Base-by-base conservation (phyloP, 306 rosid species). In the Hippophae gyantsensis region DNA sequence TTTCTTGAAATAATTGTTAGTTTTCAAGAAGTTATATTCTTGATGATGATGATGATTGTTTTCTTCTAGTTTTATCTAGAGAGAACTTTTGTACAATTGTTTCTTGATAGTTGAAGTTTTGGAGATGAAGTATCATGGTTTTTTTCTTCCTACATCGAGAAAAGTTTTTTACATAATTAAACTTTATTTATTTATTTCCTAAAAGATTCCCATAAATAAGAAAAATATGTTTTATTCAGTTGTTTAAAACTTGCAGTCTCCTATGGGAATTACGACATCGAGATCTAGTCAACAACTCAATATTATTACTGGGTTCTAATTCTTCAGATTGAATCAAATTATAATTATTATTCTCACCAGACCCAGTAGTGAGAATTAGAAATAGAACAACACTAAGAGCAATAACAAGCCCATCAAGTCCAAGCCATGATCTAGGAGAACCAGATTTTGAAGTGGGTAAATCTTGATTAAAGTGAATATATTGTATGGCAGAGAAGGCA, bases 401-500 rank as follows among this genome's bases (percentile, higher is more conserved):
- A 10, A 85, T 12, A 10, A 76, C 8, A 7, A 85, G 58, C 23
- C 96, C 94, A 14, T 88, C 94, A 6, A 78, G 58, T 13, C 82
- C 82, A 27, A 85, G 54, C 87, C 86, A 88, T 43, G 94, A 61
- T 8, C 96, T 75, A 6, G 82, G 56, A 0, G 81, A 53, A 7
- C 75, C 84, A 0, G 94, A 73, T 23, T 76, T 85, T 0, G 89
- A 71, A 5, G 78, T 60, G 55, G 66, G 65, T 5, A 84, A 27
- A 66, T 81, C 81, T 52, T 88, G 96, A 3, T 82, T 45, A 41
- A 9, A 88, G 42, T 94, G 87, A 12, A 88, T 78, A 66, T 88
- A 88, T 43, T 82, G 84, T 53, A 88, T 63, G 54, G 96, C 96
- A 9, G 89, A 62, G 76, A 88, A 80, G 54, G 96, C 79, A 38